Evolutionary conservation across 768 basidiomycete genomes (phyloP).

Genomic region (Austroboletus eburneus): DNA sequence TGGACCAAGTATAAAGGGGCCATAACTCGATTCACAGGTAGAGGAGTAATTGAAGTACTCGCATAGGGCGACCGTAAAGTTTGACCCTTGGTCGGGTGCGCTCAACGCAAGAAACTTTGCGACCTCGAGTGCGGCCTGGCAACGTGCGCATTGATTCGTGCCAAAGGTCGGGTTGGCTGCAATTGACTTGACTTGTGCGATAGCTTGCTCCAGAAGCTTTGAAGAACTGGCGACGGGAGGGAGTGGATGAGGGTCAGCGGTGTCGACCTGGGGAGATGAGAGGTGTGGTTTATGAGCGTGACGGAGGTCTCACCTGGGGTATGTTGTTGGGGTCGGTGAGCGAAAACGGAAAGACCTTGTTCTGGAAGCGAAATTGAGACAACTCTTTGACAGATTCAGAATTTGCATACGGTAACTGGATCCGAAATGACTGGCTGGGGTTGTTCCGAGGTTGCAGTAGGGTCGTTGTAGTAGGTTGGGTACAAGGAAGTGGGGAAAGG

Average conservation of each 20-base stretch:
- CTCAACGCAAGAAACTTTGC: conserved; percentile 65
- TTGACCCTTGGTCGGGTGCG: conserved; percentile 56
- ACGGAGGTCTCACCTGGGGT: conserved; percentile 35
- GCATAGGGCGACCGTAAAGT: conserved; percentile 57
- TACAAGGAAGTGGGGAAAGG: conserved; percentile 64
- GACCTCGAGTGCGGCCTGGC: conserved; percentile 56
- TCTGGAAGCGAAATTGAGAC: conserved; percentile 38
- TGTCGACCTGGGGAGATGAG: conserved; percentile 40
- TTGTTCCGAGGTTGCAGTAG: conserved; percentile 68
- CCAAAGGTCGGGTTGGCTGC: conserved; percentile 49
- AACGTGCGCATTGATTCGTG: conserved; percentile 51
- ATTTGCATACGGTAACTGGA: conserved; percentile 50
- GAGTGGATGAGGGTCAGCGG: conserved; percentile 59
- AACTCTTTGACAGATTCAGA: neutral
- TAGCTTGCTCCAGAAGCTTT: conserved; percentile 47
- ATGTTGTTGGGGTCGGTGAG: conserved; percentile 62
- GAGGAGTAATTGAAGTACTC: conserved; percentile 50
- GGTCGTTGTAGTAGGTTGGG: conserved; percentile 64
- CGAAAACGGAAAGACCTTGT: conserved; percentile 52
- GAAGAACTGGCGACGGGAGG: conserved; percentile 51
- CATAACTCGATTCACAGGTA: conserved; percentile 47
- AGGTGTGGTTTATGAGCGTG: neutral
- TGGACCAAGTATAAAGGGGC: conserved; percentile 47
- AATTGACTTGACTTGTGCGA: conserved; percentile 56
- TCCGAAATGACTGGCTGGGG: conserved; percentile 77